Evolutionary conservation across 139 green algal genomes (phyloP).

Genomic region (Diplosphaera chodatii): DNA sequence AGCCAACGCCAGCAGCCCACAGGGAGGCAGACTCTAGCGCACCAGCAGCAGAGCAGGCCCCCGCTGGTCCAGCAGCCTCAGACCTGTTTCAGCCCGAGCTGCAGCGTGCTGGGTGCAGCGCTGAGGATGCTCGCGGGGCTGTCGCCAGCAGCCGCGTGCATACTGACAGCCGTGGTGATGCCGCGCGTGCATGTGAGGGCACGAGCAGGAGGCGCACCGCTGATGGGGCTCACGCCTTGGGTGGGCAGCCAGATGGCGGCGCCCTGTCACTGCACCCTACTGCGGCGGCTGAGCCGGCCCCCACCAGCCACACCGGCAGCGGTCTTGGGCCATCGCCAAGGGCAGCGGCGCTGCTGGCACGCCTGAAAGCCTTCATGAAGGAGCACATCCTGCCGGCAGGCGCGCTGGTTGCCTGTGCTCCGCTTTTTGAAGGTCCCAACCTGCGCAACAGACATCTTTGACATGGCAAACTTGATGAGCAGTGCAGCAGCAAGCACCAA

Average conservation of each 20-base stretch:
- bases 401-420: too few species aligned
- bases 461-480: too few species aligned
- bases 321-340: conserved; percentile 28
- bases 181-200: too few species aligned
- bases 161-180: too few species aligned
- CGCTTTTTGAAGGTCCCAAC: too few species aligned
- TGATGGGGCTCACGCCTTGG: too few species aligned
- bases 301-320: neutral
- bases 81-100: neutral
- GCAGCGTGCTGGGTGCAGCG: neutral
- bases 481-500: too few species aligned
- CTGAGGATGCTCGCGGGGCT: too few species aligned
- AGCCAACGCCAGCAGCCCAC: neutral
- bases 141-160: too few species aligned
- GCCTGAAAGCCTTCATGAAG: conserved; percentile 70
- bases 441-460: too few species aligned
- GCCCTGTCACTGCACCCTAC: neutral
- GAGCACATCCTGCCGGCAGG: conserved; percentile 62
- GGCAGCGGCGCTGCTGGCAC: conserved; percentile 32
- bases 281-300: neutral
- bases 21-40: neutral
- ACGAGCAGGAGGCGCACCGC: too few species aligned
- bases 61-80: neutral
- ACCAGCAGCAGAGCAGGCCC: neutral
- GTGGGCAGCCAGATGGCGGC: too few species aligned